Evolutionary conservation across 495 filamentous ascomycete genomes (phyloP).

Genomic region (Chaetomium fimeti): DNA sequence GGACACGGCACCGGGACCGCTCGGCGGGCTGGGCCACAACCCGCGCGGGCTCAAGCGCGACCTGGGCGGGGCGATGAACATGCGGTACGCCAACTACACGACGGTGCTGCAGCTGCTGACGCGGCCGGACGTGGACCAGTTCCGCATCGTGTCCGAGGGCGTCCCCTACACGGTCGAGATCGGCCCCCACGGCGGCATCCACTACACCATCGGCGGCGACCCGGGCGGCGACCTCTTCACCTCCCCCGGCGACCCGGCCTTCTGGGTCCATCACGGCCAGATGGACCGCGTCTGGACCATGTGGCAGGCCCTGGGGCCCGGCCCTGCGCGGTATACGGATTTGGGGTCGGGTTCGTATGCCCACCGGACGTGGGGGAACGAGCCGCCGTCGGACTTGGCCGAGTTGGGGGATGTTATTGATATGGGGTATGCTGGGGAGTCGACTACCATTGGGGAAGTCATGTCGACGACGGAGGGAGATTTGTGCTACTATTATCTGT

Average conservation of each 20-base stretch:
- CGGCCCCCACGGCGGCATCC: slow-evolving; percentile 64
- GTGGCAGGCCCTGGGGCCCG: slow-evolving; percentile 32
- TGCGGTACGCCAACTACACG: slow-evolving; percentile 48
- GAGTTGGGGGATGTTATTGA: slow-evolving; percentile 42
- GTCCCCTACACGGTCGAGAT: slow-evolving; percentile 50
- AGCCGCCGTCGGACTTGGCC: slow-evolving; percentile 37
- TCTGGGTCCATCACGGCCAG: slow-evolving; percentile 66
- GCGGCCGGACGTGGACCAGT: slow-evolving; percentile 48
- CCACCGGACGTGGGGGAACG: slow-evolving; percentile 54
- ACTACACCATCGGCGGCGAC: slow-evolving; percentile 63
- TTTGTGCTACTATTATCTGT: slow-evolving; percentile 49
- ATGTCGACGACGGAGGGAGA: slow-evolving; percentile 41
- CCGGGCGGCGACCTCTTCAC: slow-evolving; percentile 57
- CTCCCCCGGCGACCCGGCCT: slow-evolving; percentile 63
- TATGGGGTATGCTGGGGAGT: slow-evolving; percentile 38
- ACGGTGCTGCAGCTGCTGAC: slow-evolving; percentile 41
- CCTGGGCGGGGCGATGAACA: slow-evolving; percentile 50
- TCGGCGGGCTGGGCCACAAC: slow-evolving; percentile 44
- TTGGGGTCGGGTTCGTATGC: slow-evolving; percentile 46
- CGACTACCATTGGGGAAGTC: slow-evolving; percentile 44
- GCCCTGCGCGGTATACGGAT: slow-evolving; percentile 33
- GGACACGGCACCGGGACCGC: slow-evolving; percentile 19
- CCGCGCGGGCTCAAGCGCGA: slow-evolving; percentile 66
- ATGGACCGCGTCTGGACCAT: slow-evolving; percentile 66
- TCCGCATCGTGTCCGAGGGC: slow-evolving; percentile 52